Evolutionary conservation across 139 green algal genomes (phyloP), one percentile per base, ranked within the genome.

Genomic region (Chloropicon primus): DNA sequence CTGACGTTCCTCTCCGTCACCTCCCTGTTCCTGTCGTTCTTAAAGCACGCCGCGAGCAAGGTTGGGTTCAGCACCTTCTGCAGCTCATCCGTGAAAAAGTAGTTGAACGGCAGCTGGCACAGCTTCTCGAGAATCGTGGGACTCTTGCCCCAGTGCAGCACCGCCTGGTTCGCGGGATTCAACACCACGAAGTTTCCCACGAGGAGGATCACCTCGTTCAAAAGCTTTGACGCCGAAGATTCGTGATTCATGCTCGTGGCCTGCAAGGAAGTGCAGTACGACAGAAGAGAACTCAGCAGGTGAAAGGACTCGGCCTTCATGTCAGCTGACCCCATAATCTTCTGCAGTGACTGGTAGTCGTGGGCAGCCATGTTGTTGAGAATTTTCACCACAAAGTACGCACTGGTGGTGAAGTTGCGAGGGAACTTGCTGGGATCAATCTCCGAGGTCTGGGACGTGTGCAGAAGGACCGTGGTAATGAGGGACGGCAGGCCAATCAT

Each of bases 391-490:
- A 80, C 76, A 41, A n/a, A 26, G 22, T 62, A 76, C 26, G 76
- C 76, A 21, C 76, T 71, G 23, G 22, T n/a, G 22, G 28, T 62
- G 26, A 80, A 91, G 83, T 91, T 91, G 53, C 74, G 27, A 0
- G 87, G 87, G 73, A 91, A 78, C 2, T 54, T 53, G 22, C 75
- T 54, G 2, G 79, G 81, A 2, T 72, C 76, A 22, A 86, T 84
- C 71, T 89, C 83, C 2, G 80, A 84, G 74, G 28, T 78, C 21
- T 86, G 84, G 2, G 87, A 80, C 0, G 87, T 84, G 26, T 87
- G 82, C 41, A 91, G 86, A 80, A 91, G 79, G 29, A 90, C 83
- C 0, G 85, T 82, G 1, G 87, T 91, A 72, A 91, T 80, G 76
- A 91, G 80, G 24, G 85, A 89, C 26, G 85, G 81, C 74, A 91